Base-by-base conservation (phyloP, 176 grass and related monocot species). In the Pharus latifolius region DNA sequence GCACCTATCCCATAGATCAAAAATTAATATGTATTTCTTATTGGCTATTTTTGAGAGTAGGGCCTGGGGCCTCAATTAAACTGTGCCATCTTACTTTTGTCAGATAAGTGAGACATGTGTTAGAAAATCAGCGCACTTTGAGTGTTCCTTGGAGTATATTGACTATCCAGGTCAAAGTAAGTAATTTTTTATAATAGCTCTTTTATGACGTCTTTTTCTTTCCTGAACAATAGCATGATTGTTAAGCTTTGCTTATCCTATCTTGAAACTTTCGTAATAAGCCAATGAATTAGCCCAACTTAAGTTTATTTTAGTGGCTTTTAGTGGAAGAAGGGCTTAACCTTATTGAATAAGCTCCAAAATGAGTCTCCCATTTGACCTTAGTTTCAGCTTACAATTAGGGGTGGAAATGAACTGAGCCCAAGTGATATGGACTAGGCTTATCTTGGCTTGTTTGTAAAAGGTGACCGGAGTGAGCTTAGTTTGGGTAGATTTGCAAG, bases 141-240 rank as follows among this genome's bases (percentile, higher is more conserved):
- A 82, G 61, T 92, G 53, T 69, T 65, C 28, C 27, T 72, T 92
- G 65, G 58, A 92, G 45, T 92, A 81, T 37, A 62, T 58, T 68
- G 88, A 92, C 29, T 96, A 79, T 70, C 54, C 73, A 29, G 85
- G 42, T 5, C 68, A 96, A 80, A 47, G 88, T 92, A 82, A 82
- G 72, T 29, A 33, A 56, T 48, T 52, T 4, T 67, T 77, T 29
- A 53, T 83, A 1, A 31, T n/a, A 63, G 33, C 31, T 79, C 13
- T 75, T 10, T 52, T 67, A 13, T 68, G 3, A 48, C n/a, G 56
- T 61, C 2, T 41, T 59, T 68, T 49, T 0, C 26, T 11, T 64
- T 80, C 42, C 53, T 1, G 17, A 17, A 43, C 9, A 25, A 10
- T 56, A 26, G 2, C 7, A 42, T 18, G 54, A 42, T 54, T 65